phyloP scores from a whole-genome alignment of 306 rosid species.

The Fragaria iinumae region DNA sequence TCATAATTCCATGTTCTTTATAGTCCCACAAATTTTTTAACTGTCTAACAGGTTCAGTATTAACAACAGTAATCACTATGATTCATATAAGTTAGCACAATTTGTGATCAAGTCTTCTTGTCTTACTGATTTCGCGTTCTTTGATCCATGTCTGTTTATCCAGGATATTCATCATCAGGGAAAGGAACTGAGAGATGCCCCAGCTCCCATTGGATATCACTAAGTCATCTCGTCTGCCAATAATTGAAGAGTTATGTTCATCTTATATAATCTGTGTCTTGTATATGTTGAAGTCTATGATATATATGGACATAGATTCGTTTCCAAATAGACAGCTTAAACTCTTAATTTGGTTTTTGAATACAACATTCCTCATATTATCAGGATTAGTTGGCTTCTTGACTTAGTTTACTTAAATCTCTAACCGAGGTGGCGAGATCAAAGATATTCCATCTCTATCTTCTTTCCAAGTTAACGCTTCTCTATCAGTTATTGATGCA shows the following conservation, averaged over 20 bases:
- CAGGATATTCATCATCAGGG: slow-evolving; percentile 77
- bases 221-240: slow-evolving; percentile 13
- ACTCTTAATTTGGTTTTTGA: background rate
- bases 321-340: background rate
- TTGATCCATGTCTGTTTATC: slow-evolving; percentile 5
- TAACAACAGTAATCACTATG: background rate
- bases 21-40: background rate
- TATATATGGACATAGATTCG: background rate
- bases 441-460: background rate
- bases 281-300: background rate
- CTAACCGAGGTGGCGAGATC: too few species aligned
- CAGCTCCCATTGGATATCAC: slow-evolving; percentile 71
- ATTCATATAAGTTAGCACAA: background rate
- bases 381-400: background rate
- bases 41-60: background rate
- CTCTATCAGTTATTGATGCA: background rate
- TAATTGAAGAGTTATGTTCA: background rate
- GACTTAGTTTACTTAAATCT: background rate
- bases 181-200: slow-evolving; percentile 65
- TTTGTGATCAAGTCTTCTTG: background rate
- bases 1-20: background rate
- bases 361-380: background rate
- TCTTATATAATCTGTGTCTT: background rate
- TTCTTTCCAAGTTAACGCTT: background rate
- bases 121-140: background rate